Conservation (phyloP, 768 basidiomycete species). For the Amanita phalloides region DNA sequence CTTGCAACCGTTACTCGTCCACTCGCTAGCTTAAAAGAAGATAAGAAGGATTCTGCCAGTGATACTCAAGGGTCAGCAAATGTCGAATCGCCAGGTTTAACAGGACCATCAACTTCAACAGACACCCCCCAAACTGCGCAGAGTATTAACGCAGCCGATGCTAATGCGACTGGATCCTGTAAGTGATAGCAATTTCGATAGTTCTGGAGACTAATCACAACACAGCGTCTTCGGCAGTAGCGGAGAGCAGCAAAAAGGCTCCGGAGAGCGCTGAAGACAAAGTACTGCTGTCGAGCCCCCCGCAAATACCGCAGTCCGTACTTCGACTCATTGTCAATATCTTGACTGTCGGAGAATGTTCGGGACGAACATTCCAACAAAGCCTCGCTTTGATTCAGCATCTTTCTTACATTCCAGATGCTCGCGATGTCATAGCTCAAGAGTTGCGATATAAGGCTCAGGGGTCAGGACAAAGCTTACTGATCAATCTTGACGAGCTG, state of each 20-base stretch:
- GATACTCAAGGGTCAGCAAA: constrained; percentile 5
- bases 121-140: background rate
- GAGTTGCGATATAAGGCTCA: constrained; percentile 84
- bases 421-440: constrained; percentile 79
- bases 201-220: background rate
- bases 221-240: constrained; percentile 2
- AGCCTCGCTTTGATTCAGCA: constrained; percentile 89
- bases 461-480: constrained; percentile 71
- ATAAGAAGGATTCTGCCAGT: constrained; percentile 10
- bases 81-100: background rate
- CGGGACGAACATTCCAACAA: constrained; percentile 91
- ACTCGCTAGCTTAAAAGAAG: constrained; percentile 52
- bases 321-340: constrained; percentile 93
- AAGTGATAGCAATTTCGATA: background rate
- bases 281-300: constrained; percentile 55
- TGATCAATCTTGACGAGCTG: constrained; percentile 71
- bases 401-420: constrained; percentile 79
- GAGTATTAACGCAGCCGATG: background rate
- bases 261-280: constrained; percentile 33
- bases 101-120: background rate
- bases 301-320: constrained; percentile 77
- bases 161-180: constrained; percentile 8
- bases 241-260: background rate
- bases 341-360: constrained; percentile 94
- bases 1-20: constrained; percentile 86